A percentile compares a stretch with the other conserved stretches of the same genome.
Conservation (phyloP, 768 basidiomycete species). For the Sutorius australiensis region DNA sequence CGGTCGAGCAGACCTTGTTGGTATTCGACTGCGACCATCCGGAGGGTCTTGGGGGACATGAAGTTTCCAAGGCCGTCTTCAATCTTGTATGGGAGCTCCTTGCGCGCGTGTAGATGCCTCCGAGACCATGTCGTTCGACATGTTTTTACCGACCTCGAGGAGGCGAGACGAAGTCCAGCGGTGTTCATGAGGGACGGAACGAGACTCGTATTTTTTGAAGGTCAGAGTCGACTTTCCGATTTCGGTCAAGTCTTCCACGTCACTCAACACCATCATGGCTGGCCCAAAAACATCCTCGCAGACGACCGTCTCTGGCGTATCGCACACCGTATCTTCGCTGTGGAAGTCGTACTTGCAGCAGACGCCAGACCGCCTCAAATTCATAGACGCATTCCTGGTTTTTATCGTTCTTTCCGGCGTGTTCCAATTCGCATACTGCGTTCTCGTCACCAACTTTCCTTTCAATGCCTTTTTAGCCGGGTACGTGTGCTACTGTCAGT, state of each 20-base stretch:
- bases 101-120: constrained; percentile 46
- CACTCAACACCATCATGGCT: constrained; percentile 30
- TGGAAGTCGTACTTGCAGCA: constrained; percentile 74
- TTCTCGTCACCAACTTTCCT: constrained; percentile 88
- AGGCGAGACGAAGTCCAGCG: constrained; percentile 19
- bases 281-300: constrained; percentile 29
- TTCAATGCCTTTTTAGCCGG: constrained; percentile 97
- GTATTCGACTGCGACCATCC: constrained; percentile 74
- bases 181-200: constrained; percentile 19
- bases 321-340: constrained; percentile 48
- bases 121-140: constrained; percentile 23
- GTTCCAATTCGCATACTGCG: constrained; percentile 86
- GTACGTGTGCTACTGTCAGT: constrained; percentile 44
- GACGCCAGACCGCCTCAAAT: constrained; percentile 83
- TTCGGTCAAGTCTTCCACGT: constrained; percentile 24
- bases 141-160: constrained; percentile 12
- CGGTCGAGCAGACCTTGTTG: constrained; percentile 79
- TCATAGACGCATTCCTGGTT: constrained; percentile 88
- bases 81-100: constrained; percentile 58
- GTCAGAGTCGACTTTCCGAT: constrained; percentile 5
- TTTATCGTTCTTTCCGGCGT: constrained; percentile 92
- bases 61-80: constrained; percentile 77
- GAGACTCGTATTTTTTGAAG: neutral
- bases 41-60: constrained; percentile 68
- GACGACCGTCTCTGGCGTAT: constrained; percentile 14